Base-by-base conservation (phyloP, 192 early-diverging fungal genomes). In the Backusella psychrophila region DNA sequence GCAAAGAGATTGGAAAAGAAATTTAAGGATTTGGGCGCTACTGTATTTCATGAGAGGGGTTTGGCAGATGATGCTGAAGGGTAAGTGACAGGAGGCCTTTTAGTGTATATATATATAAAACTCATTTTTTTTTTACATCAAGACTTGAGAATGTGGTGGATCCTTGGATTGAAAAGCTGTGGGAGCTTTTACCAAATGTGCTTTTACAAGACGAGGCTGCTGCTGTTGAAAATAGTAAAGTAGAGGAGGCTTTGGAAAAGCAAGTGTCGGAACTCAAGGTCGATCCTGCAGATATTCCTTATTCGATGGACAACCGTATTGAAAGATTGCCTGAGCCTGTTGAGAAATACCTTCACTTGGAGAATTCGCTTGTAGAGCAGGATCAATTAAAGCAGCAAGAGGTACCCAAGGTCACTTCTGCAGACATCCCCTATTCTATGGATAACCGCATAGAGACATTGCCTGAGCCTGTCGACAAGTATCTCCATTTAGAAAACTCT, bases 41-140 rank as follows among this genome's bases (percentile, higher is more conserved):
- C 83, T 8, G 69, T 89, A 0, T 94, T 98, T 76, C 92, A 93
- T 76, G 79, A 88, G 26, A 93, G 87, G 59, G 96, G 92, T 6
- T 78, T 96, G 23, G 97, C 96, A 1, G 97, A 98, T 76, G 97
- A 98, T 87, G 96, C 91, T 12, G 93, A 92, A 65, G 96, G 96
- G 88, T 92, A 85, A 73, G 81, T 19, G 46, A 36, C 33, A 63
- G 65, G 29, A 46, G 7, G 14, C 21, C 46, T 23, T 59, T 26
- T 23, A 23, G n/a, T 19, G 7, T 26, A 1, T 7, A 11, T 23
- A 9, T n/a, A n/a, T n/a, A 53, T 6, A 3, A 6, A 23, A 59
- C n/a, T 26, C 70, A 72, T 68, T 34, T 66, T 7, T 23, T 36
- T 31, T 4, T 34, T 44, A 38, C 14, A 33, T 33, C 33, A 63